Conservation (phyloP, 2,329 filamentous ascomycete species). For the Drechslerella coelobrocha region DNA sequence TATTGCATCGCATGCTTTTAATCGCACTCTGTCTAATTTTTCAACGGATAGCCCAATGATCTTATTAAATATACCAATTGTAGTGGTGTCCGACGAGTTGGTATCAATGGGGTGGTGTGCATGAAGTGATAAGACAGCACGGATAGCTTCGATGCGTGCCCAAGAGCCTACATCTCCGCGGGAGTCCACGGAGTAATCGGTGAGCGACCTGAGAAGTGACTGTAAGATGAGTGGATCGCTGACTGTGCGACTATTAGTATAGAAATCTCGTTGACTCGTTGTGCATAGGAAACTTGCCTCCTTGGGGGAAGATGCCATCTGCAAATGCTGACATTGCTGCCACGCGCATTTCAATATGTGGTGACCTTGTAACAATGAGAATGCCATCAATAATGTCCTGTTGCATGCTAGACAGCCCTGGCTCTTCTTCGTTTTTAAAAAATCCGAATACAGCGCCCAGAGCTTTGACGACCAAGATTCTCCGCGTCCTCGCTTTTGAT, state of each 20-base stretch:
- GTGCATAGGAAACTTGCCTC: conserved; percentile 11
- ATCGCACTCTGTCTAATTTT: conserved; percentile 85
- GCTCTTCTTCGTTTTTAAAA: conserved; percentile 35
- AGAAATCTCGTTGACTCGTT: neutral
- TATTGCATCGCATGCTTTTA: conserved; percentile 68
- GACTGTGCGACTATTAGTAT: conserved; percentile 21
- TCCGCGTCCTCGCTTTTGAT: conserved; percentile 40
- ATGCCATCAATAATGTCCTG: conserved; percentile 51
- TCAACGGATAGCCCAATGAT: conserved; percentile 76
- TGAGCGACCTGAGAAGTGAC: conserved; percentile 63
- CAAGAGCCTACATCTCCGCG: conserved; percentile 89
- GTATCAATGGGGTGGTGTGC: conserved; percentile 34
- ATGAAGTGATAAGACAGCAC: conserved; percentile 64
- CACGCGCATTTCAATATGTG: conserved; percentile 53
- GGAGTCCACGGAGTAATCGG: conserved; percentile 90
- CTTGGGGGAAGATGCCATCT: conserved; percentile 40
- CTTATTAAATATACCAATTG: conserved; percentile 37
- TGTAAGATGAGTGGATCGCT: conserved; percentile 36
- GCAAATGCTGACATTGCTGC: conserved; percentile 53
- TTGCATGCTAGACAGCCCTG: conserved; percentile 27
- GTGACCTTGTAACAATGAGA: conserved; percentile 40
- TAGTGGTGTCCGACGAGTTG: conserved; percentile 41
- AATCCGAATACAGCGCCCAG: conserved; percentile 52
- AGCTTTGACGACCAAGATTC: conserved; percentile 51
- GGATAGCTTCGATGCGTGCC: conserved; percentile 79